A percentile compares a stretch with the other conserved stretches of the same genome.
Conservation (phyloP, 2,329 filamentous ascomycete species). For the Davidsoniella neocaledoniae region DNA sequence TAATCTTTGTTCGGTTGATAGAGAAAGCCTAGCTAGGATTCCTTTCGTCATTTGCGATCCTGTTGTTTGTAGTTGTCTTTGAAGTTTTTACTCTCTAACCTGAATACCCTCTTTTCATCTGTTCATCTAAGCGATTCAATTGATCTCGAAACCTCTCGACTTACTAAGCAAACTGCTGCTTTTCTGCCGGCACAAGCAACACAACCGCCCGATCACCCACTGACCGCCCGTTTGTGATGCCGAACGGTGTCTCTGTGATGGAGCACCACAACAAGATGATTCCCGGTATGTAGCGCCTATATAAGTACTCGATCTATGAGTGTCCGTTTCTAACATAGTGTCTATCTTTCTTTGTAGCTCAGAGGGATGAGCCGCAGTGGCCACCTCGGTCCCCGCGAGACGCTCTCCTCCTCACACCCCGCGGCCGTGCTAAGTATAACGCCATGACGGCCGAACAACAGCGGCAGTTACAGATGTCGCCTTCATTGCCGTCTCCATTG, state of each 20-base stretch:
- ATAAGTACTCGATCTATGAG: slow-evolving; percentile 14
- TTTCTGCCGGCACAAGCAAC: neutral
- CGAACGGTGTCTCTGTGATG: slow-evolving; percentile 11
- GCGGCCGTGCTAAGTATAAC: slow-evolving; percentile 56
- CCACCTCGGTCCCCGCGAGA: slow-evolving; percentile 51
- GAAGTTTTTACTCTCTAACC: no score
- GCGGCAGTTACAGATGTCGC: slow-evolving; percentile 45
- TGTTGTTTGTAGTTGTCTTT: no score
- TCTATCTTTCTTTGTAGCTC: slow-evolving; percentile 16
- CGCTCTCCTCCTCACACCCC: slow-evolving; percentile 50
- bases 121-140: no score
- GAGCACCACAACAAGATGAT: slow-evolving; percentile 11
- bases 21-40: no score
- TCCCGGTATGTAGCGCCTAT: slow-evolving; percentile 10
- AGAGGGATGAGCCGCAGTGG: slow-evolving; percentile 37
- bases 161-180: no score
- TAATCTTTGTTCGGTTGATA: no score
- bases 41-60: no score
- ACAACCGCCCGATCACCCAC: neutral
- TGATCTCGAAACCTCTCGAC: no score
- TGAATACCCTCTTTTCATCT: no score
- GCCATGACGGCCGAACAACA: slow-evolving; percentile 11
- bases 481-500: slow-evolving; percentile 50
- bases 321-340: neutral
- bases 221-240: slow-evolving; percentile 1